phyloP scores from a whole-genome alignment of 495 filamentous ascomycete genomes.

The Xylaria palmicola region DNA sequence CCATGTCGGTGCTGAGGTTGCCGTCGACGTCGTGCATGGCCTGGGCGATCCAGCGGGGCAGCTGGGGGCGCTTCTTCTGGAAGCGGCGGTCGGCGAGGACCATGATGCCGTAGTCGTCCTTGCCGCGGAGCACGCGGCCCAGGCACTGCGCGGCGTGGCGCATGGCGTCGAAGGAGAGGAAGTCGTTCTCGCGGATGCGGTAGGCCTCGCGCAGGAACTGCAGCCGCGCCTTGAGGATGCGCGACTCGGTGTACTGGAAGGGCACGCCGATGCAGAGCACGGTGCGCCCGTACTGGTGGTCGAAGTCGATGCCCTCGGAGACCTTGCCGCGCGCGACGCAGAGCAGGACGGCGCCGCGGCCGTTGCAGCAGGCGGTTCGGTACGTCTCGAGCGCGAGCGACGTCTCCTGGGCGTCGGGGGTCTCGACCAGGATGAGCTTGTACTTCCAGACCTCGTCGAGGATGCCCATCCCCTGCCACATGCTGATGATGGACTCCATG shows the following conservation, averaged over 20 bases:
- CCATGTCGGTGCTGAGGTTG: slow-evolving; percentile 93
- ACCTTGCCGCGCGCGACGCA: slow-evolving; percentile 98
- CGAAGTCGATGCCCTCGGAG: slow-evolving; percentile 97
- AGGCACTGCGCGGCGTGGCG: slow-evolving; percentile 96
- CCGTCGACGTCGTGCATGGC: slow-evolving; percentile 79
- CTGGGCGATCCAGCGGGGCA: slow-evolving; percentile 97
- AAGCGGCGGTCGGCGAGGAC: slow-evolving; percentile 92
- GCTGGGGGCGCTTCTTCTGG: slow-evolving; percentile 80
- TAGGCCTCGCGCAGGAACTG: slow-evolving; percentile 97
- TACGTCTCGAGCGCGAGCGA: slow-evolving; percentile 95
- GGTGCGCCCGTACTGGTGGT: slow-evolving; percentile 96
- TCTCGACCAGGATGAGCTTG: slow-evolving; percentile 97
- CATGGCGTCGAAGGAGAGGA: slow-evolving; percentile 99
- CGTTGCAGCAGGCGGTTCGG: slow-evolving; percentile 95
- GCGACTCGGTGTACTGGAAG: slow-evolving; percentile 98
- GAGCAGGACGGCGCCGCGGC: slow-evolving; percentile 86
- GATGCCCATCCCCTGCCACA: slow-evolving; percentile 99
- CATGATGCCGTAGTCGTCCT: slow-evolving; percentile 99
- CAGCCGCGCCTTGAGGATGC: slow-evolving; percentile 92
- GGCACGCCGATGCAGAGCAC: slow-evolving; percentile 97
- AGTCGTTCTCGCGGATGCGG: slow-evolving; percentile 95
- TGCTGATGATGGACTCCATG: slow-evolving; percentile 98
- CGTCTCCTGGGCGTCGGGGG: slow-evolving; percentile 95
- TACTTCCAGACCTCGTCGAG: slow-evolving; percentile 98
- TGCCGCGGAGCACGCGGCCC: slow-evolving; percentile 91